A percentile compares a stretch with the other conserved stretches of the same genome.
Evolutionary conservation across 2,329 filamentous ascomycete species (phyloP).

Genomic region (Exophiala oligosperma): DNA sequence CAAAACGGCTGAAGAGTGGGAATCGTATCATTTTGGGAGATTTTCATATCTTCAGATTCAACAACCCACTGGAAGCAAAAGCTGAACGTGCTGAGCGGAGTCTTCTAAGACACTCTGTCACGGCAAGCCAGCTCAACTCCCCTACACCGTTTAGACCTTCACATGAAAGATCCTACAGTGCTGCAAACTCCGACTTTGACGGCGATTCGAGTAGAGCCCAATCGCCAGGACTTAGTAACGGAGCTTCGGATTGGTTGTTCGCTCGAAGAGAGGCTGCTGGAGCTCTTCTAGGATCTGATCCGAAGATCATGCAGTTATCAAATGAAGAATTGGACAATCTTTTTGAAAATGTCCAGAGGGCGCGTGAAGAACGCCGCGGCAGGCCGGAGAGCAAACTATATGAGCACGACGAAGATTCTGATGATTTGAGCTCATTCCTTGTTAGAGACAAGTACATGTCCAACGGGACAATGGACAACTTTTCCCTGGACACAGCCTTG

Average conservation of each 20-base stretch:
- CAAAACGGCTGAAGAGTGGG: conserved; percentile 83
- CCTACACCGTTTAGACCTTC: conserved; percentile 62
- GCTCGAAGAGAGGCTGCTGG: conserved; percentile 90
- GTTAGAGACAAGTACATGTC: conserved; percentile 94
- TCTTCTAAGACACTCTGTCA: conserved; percentile 78
- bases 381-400: conserved; percentile 56
- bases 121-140: conserved; percentile 62
- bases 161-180: conserved; percentile 80
- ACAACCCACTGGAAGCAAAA: conserved; percentile 92
- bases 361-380: conserved; percentile 79
- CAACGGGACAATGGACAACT: conserved; percentile 90
- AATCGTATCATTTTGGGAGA: conserved; percentile 95
- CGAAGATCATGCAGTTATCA: conserved; percentile 84
- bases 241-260: conserved; percentile 93
- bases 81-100: conserved; percentile 83
- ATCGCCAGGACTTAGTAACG: conserved; percentile 69
- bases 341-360: conserved; percentile 90
- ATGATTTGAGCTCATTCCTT: conserved; percentile 85
- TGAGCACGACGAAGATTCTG: conserved; percentile 74
- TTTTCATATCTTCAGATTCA: conserved; percentile 98
- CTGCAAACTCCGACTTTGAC: conserved; percentile 74
- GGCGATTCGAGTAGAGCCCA: conserved; percentile 70
- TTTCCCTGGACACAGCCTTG: conserved; percentile 88
- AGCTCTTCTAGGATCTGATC: conserved; percentile 84
- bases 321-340: conserved; percentile 93